Percentiles rank a stretch among this genome's conserved stretches.
Evolutionary conservation across 805 yeast genomes (phyloP).

Genomic region (Metschnikowia continentalis): DNA sequence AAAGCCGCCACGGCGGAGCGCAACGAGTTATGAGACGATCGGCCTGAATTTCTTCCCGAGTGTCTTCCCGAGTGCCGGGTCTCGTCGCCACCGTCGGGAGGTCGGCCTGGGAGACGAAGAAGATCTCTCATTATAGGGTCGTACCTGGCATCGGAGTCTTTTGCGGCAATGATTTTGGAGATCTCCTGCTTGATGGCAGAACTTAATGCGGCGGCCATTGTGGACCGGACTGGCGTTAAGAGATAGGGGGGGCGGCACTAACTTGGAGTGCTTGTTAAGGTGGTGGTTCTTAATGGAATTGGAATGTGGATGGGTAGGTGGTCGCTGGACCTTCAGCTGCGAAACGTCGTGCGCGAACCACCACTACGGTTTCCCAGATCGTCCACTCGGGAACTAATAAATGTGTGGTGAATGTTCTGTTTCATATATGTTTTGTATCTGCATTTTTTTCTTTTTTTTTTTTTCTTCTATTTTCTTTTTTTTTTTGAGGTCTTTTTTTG

Average conservation of each 20-base stretch:
- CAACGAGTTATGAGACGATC: too few relatives aligned
- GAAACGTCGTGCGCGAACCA: slow-evolving; percentile 3
- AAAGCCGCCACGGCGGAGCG: neutral
- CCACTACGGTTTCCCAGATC: neutral
- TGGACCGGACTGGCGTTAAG: neutral
- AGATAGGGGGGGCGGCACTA: neutral
- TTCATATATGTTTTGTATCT: too few relatives aligned
- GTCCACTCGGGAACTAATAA: too few relatives aligned
- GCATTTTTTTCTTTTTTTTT: too few relatives aligned
- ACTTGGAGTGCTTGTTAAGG: too few relatives aligned
- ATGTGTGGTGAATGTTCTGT: too few relatives aligned
- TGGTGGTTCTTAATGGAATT: too few relatives aligned
- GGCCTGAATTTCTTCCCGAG: too few relatives aligned
- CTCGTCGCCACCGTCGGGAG: slow-evolving; percentile 1
- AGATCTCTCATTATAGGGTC: slow-evolving; percentile 35
- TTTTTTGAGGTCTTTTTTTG: too few relatives aligned
- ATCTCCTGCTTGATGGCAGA: slow-evolving; percentile 5
- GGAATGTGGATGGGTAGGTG: too few relatives aligned
- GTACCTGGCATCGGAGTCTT: slow-evolving; percentile 4
- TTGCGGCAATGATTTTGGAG: slow-evolving; percentile 5
- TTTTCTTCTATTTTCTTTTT: too few relatives aligned
- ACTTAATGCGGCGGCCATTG: slow-evolving; percentile 2
- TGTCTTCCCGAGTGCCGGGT: neutral
- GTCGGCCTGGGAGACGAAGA: slow-evolving; percentile 22
- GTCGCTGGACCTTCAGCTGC: neutral